Evolutionary conservation across 179 eudicot species (phyloP), one percentile per base, ranked within the genome.

Genomic region (Amaranthus tricolor): DNA sequence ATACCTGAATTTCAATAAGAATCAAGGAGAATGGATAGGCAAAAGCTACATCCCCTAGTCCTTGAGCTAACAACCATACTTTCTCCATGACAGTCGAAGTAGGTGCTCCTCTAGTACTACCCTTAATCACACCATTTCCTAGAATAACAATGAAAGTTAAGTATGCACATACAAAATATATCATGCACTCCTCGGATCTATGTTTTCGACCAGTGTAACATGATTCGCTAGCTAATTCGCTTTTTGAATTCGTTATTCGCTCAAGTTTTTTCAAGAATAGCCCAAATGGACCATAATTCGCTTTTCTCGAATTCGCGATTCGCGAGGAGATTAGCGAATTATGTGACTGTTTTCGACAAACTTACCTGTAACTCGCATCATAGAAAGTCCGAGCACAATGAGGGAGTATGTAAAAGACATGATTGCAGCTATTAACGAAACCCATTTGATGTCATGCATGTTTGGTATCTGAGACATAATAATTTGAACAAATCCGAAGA

Each of bases 11-110:
- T 74, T 93, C 92, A 65, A 91, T 81, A 60, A 91, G 82, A 66
- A 93, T 87, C 70, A 83, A 73, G 15, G 98, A 86, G 71, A 83
- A 93, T 16, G 94, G 88, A 71, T 83, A 93, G 69, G 97, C 92
- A 82, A 93, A 93, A 63, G 97, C 96, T 77, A 93, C 86, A 77
- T 88, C 89, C 55, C 97, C 97, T 54, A 90, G 72, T 60, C 91
- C 93, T 88, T 86, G 88, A 61, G 89, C 80, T 54, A 88, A 85
- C 66, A 85, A 78, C 93, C 95, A 91, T 16, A 84, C 80, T 81
- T 93, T 93, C 19, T 89, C 83, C 50, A 85, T 66, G 52, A 80
- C 68, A 71, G 91, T 80, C 69, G 80, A 64, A 31, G 91, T 59
- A n/a, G 90, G 75, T 57, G 77, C 54, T 75, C 94, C 94, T 44